Conservation (phyloP, 2,329 filamentous ascomycete genomes). For the Colletotrichum sidae region DNA sequence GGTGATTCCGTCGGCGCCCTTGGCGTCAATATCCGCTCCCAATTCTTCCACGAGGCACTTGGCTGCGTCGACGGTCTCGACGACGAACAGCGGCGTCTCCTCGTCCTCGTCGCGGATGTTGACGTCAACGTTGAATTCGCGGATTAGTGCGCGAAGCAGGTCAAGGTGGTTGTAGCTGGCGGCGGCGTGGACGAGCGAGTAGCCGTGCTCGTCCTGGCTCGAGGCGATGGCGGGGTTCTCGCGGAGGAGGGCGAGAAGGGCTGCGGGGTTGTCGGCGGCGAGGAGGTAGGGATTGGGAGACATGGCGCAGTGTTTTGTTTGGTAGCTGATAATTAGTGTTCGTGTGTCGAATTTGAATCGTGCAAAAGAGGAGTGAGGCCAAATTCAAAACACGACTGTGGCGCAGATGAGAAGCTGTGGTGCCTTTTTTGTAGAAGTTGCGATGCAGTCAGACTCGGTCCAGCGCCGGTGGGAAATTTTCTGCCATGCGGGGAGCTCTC, state of each 20-base stretch:
- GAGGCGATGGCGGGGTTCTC: constrained; percentile 81
- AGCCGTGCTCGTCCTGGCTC: constrained; percentile 89
- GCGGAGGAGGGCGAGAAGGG: constrained; percentile 80
- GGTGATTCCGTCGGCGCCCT: constrained; percentile 81
- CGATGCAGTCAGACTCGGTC: neutral
- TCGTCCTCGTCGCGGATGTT: constrained; percentile 90
- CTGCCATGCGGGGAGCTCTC: constrained; percentile 35
- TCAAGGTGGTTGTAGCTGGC: constrained; percentile 90
- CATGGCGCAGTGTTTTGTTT: constrained; percentile 48
- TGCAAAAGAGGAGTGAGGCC: constrained; percentile 28
- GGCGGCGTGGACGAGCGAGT: constrained; percentile 93
- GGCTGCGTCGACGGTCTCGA: constrained; percentile 83
- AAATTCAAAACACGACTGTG: constrained; percentile 10
- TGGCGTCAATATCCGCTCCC: constrained; percentile 72
- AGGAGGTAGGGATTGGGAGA: constrained; percentile 75
- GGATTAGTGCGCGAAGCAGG: constrained; percentile 80
- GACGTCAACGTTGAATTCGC: constrained; percentile 81
- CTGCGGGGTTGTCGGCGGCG: constrained; percentile 83
- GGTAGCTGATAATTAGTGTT: too few species aligned
- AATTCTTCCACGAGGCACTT: constrained; percentile 86
- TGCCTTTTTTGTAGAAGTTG: neutral
- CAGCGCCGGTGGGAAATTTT: constrained; percentile 33
- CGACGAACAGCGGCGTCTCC: constrained; percentile 95
- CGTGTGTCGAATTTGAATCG: neutral
- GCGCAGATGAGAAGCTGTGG: neutral